phyloP scores from a whole-genome alignment of 2,329 filamentous ascomycete genomes.

The Paramyrothecium sp. region DNA sequence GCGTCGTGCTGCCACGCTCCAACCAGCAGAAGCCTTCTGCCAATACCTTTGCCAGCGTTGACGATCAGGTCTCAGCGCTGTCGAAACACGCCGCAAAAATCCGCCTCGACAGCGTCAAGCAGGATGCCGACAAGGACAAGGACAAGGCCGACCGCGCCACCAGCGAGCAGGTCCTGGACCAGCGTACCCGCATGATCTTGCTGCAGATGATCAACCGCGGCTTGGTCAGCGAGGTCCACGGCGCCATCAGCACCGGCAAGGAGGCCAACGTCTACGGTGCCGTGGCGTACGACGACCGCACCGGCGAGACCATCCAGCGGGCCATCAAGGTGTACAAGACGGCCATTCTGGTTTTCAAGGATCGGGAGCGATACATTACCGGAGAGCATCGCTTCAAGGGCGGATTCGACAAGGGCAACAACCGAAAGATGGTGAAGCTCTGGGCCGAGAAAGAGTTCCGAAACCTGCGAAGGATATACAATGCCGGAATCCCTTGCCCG shows the following conservation, averaged over 20 bases:
- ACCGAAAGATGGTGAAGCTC: slow-evolving; percentile 94
- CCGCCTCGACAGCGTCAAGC: slow-evolving; percentile 66
- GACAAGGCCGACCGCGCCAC: slow-evolving; percentile 94
- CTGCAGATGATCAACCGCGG: slow-evolving; percentile 94
- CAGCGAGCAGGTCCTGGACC: slow-evolving; percentile 91
- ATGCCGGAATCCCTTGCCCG: slow-evolving; percentile 84
- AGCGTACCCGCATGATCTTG: slow-evolving; percentile 90
- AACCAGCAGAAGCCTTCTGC: slow-evolving; percentile 78
- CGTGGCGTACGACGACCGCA: slow-evolving; percentile 57
- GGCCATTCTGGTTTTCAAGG: slow-evolving; percentile 95
- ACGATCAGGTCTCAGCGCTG: slow-evolving; percentile 85
- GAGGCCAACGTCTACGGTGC: slow-evolving; percentile 98
- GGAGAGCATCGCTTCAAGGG: slow-evolving; percentile 90
- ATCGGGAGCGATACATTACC: slow-evolving; percentile 91
- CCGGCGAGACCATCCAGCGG: slow-evolving; percentile 63
- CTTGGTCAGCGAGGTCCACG: slow-evolving; percentile 86
- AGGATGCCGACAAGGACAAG: slow-evolving; percentile 56
- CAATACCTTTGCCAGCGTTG: slow-evolving; percentile 76
- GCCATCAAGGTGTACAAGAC: slow-evolving; percentile 99
- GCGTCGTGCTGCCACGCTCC: slow-evolving; percentile 60
- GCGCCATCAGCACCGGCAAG: slow-evolving; percentile 93
- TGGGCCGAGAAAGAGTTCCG: slow-evolving; percentile 99
- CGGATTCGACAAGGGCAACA: slow-evolving; percentile 92
- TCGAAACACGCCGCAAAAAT: slow-evolving; percentile 85
- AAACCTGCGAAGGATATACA: slow-evolving; percentile 81